Percentiles rank a stretch among this genome's conserved stretches.
These are phyloP conservation scores for Lentinula guzmanii DNA, from an alignment of 768 basidiomycete species.

Conservation along the genomic window DNA sequence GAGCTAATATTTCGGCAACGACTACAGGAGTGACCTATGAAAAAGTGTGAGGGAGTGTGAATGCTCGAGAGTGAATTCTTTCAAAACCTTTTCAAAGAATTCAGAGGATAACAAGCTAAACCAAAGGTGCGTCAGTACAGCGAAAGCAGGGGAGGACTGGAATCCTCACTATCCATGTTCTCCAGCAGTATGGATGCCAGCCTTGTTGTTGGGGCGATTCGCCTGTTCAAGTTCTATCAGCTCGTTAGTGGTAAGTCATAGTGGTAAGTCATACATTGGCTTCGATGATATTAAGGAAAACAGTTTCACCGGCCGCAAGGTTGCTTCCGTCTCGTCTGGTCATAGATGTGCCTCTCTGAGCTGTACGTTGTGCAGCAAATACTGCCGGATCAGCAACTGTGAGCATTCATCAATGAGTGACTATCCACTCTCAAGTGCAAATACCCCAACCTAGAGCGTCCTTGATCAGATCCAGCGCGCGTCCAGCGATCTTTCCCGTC, in stretches of 20 bases:
- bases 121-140: neutral
- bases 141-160: neutral
- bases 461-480: neutral
- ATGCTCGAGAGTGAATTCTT: neutral
- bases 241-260: neutral
- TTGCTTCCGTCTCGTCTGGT: neutral
- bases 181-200: neutral
- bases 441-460: neutral
- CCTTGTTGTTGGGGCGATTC: neutral
- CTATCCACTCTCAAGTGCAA: neutral
- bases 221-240: neutral
- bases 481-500: conserved; percentile 17
- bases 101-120: neutral
- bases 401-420: neutral
- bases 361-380: neutral
- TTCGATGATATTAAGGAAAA: neutral
- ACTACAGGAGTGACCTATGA: neutral
- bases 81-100: neutral
- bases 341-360: neutral
- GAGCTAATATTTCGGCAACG: neutral
- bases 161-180: conserved; percentile 1
- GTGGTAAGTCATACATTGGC: neutral
- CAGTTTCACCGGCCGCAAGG: neutral
- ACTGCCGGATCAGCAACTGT: neutral
- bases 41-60: neutral